Base-by-base conservation (phyloP, 176 grass and related monocot genomes). In the Olyra latifolia region DNA sequence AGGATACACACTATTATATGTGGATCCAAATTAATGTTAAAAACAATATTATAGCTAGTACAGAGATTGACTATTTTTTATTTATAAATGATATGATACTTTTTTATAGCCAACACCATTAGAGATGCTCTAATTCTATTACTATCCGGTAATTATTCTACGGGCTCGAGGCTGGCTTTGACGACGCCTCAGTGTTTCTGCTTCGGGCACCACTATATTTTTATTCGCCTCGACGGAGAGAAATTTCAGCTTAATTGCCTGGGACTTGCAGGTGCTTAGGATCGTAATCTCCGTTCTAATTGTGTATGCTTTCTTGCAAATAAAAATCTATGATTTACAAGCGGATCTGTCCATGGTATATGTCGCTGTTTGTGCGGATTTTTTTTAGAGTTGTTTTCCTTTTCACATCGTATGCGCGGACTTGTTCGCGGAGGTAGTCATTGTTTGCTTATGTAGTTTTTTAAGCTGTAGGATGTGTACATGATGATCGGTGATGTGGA, bases 341-440 rank as follows among this genome's bases (percentile, higher is more conserved):
- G 12, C 8, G 27, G 38, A 47, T 2, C 59, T 70, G n/a, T 38
- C 58, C 32, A 5, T 53, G 15, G 45, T 50, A 14, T 2, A 10
- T 15, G 39, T 66, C 71, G 11, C 29, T 20, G 60, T 39, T 39
- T 14, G 0, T 24, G n/a, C 19, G 39, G 4, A 41, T 35, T 4
- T 64, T 62, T 22, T 45, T 57, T 24, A 57, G n/a, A 19, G 25
- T 40, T 72, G 11, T 20, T 46, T 62, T 62, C 43, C 2, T 41
- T 83, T 74, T 54, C 46, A 15, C 27, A 8, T 44, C 8, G 15
- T 74, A 82, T 14, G 70, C 71, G 46, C 38, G 27, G 80, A 74
- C 47, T 68, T 74, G 70, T 69, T 15, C 46, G 13, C 6, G 43
- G 24, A 10, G 30, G 6, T 19, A 2, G 12, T 13, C 4, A 23